A percentile compares a stretch with the other conserved stretches of the same genome.
These are phyloP conservation scores for Penicillium daleae DNA, from an alignment of 495 filamentous ascomycete species.

Conservation along the genomic window DNA sequence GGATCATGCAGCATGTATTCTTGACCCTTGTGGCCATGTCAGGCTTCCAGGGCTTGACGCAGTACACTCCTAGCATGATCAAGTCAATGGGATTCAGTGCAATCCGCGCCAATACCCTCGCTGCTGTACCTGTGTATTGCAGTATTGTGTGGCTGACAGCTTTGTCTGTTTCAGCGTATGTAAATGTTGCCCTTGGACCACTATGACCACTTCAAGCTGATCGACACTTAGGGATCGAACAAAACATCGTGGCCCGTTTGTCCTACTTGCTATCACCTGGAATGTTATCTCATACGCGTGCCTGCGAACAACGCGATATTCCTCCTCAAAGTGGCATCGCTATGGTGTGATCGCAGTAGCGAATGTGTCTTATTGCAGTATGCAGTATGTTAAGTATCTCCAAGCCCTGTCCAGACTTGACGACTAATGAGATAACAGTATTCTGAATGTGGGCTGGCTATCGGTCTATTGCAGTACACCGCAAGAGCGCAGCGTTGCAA, in stretches of 20 bases:
- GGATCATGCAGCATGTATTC: conserved; percentile 43
- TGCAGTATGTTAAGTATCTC: conserved; percentile 46
- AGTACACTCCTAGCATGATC: conserved; percentile 46
- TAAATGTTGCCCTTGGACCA: conserved; percentile 15
- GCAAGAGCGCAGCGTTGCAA: conserved; percentile 54
- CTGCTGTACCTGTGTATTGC: conserved; percentile 54
- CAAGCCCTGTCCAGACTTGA: neutral
- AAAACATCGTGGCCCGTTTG: conserved; percentile 47
- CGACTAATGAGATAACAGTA: conserved; percentile 23
- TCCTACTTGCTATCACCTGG: conserved; percentile 47
- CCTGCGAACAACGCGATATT: conserved; percentile 29
- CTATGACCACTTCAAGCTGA: neutral
- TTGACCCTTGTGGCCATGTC: conserved; percentile 53
- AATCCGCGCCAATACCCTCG: conserved; percentile 53
- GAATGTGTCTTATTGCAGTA: conserved; percentile 52
- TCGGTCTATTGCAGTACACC: conserved; percentile 49
- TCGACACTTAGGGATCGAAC: conserved; percentile 43
- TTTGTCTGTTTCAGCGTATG: conserved; percentile 44
- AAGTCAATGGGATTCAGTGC: conserved; percentile 49
- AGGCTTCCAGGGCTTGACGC: conserved; percentile 46
- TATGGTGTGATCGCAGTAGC: conserved; percentile 53
- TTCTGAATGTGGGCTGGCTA: conserved; percentile 53
- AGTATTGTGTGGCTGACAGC: conserved; percentile 47
- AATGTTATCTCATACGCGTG: conserved; percentile 48
- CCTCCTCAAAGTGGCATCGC: conserved; percentile 38